These are phyloP conservation scores for Euphorbia schlechtendalii DNA, from an alignment of 441 rosid genomes.

Conservation along the genomic window DNA sequence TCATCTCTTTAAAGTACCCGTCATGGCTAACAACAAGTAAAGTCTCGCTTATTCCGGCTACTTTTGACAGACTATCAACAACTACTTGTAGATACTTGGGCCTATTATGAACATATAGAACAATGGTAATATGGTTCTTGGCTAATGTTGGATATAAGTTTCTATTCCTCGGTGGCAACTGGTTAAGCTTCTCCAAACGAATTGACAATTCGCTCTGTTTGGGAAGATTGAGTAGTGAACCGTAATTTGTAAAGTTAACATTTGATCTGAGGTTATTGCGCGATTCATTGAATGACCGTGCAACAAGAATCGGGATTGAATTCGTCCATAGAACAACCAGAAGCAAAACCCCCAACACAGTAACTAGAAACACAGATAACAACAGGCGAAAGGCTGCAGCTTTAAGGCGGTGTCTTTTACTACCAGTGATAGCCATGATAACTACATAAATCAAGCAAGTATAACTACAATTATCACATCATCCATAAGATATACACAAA, in stretches of 20 bases:
- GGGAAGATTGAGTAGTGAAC: slow-evolving; percentile 39
- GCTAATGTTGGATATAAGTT: slow-evolving; percentile 62
- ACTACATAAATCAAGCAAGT: slow-evolving; percentile 16
- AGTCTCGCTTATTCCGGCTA: slow-evolving; percentile 78
- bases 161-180: slow-evolving; percentile 55
- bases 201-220: slow-evolving; percentile 47
- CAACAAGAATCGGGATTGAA: slow-evolving; percentile 22
- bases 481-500: slow-evolving; percentile 3
- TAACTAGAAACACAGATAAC: slow-evolving; percentile 37
- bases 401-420: slow-evolving; percentile 54
- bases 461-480: slow-evolving; percentile 1
- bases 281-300: slow-evolving; percentile 24
- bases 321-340: slow-evolving; percentile 43
- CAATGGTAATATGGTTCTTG: slow-evolving; percentile 60
- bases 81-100: slow-evolving; percentile 79
- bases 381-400: slow-evolving; percentile 46
- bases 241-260: slow-evolving; percentile 24
- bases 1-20: slow-evolving; percentile 86
- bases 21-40: slow-evolving; percentile 87
- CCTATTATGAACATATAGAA: slow-evolving; percentile 81
- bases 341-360: slow-evolving; percentile 41
- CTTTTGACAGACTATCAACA: slow-evolving; percentile 67
- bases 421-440: slow-evolving; percentile 46
- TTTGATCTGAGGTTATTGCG: slow-evolving; percentile 24
- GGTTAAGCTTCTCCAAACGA: slow-evolving; percentile 51